These are phyloP conservation scores for Trypanosoma melophagium DNA, from an alignment of 208 protist species.

Conservation along the genomic window DNA sequence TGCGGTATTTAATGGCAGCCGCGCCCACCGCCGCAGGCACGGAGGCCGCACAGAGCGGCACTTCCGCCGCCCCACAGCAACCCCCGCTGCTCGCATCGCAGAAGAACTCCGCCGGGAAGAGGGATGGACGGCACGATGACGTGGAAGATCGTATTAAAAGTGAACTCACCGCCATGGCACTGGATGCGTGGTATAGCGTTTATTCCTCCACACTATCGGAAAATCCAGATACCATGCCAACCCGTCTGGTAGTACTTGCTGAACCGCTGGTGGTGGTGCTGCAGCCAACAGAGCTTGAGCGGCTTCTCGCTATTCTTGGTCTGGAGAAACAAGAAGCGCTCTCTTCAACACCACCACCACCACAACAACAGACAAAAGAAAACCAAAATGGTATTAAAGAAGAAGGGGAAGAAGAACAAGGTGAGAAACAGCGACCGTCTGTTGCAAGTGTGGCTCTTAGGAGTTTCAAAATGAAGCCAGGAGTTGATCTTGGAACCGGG, in stretches of 20 bases:
- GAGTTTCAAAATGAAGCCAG: too few relatives aligned
- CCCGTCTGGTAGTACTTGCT: conserved; percentile 54
- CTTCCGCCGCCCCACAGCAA: conserved; percentile 13
- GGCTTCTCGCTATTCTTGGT: conserved; percentile 57
- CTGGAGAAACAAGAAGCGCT: conserved; percentile 23
- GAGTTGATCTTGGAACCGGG: conserved; percentile 36
- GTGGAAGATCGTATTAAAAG: conserved; percentile 38
- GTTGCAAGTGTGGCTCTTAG: conserved; percentile 37
- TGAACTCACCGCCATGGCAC: conserved; percentile 72
- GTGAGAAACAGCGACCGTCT: conserved; percentile 18
- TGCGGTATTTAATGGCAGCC: not conserved
- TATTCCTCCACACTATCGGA: conserved; percentile 78
- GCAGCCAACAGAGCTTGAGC: conserved; percentile 45
- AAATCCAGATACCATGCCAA: conserved; percentile 57
- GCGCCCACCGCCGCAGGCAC: not conserved
- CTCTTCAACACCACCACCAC: too few relatives aligned
- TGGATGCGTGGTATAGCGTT: conserved; percentile 84
- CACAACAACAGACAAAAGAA: too few relatives aligned
- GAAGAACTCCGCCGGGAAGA: too few relatives aligned
- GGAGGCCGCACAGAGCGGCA: not conserved
- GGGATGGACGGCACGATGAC: not conserved
- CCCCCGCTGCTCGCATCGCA: not conserved
- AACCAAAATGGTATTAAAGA: too few relatives aligned
- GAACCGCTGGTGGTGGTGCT: conserved; percentile 61
- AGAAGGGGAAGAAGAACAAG: not conserved